A percentile compares a stretch with the other conserved stretches of the same genome.
These are phyloP conservation scores for Phytopythium oedochilum DNA, from an alignment of 352 stramenopile genomes.

Conservation along the genomic window DNA sequence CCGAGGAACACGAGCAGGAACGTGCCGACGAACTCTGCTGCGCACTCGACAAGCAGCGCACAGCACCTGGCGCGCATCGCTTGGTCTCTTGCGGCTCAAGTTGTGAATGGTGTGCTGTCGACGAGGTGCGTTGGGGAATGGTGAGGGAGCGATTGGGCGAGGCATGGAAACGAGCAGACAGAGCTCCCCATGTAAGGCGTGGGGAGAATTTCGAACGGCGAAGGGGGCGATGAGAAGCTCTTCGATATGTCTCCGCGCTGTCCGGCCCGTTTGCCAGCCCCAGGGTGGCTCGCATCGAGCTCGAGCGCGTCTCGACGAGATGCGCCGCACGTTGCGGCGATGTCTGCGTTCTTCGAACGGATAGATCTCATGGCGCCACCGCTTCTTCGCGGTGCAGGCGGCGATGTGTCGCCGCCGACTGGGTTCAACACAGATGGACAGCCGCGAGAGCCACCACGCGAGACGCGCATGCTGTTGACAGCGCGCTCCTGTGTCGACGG, in stretches of 20 bases:
- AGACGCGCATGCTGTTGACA: too few species aligned
- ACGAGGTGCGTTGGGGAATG: not conserved
- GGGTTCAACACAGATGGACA: slow-evolving; percentile 2
- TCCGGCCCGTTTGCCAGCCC: not conserved
- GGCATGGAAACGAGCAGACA: too few species aligned
- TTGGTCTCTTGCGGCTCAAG: not conserved
- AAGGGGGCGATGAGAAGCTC: not conserved
- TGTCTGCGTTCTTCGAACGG: not conserved
- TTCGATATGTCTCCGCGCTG: not conserved
- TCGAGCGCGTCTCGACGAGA: not conserved
- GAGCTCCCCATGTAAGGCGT: too few species aligned
- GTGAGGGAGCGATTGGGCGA: too few species aligned
- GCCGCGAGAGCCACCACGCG: not conserved
- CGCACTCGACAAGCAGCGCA: slow-evolving; percentile 26
- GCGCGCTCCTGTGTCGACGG: not conserved
- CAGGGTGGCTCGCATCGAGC: not conserved
- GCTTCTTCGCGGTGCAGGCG: not conserved
- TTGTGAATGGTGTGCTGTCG: not conserved
- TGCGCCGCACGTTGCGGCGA: not conserved
- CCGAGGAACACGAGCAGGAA: slow-evolving; percentile 38
- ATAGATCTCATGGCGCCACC: slow-evolving; percentile 1
- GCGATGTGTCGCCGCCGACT: not conserved
- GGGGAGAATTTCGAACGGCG: not conserved
- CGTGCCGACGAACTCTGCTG: slow-evolving; percentile 30
- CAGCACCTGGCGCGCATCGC: slow-evolving; percentile 5